A percentile compares a stretch with the other conserved stretches of the same genome.
Evolutionary conservation across 169 alveolate genomes (phyloP).

Genomic region (Plasmodium gaboni): DNA sequence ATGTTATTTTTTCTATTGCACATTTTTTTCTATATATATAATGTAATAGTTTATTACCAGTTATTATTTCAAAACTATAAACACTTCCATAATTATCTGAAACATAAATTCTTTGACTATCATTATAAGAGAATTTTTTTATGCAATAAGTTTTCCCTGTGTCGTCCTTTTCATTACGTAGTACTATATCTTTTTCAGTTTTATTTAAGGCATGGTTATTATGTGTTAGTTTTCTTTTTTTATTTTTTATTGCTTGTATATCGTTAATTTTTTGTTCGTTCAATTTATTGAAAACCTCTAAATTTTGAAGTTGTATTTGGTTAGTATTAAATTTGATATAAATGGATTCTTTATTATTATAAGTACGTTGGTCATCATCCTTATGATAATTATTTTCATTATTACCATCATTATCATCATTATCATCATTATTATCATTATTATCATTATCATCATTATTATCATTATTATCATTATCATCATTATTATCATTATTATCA

Average conservation of each 20-base stretch:
- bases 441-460: background rate
- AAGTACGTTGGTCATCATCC: background rate
- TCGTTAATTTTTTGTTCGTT: background rate
- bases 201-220: background rate
- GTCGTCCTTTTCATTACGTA: slow-evolving; percentile 19
- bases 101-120: slow-evolving; percentile 76
- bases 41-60: slow-evolving; percentile 74
- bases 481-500: background rate
- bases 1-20: slow-evolving; percentile 32
- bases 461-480: background rate
- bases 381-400: background rate
- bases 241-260: slow-evolving; percentile 3
- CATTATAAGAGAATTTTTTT: slow-evolving; percentile 40
- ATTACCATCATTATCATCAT: background rate
- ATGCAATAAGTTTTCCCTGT: slow-evolving; percentile 23
- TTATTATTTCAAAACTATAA: slow-evolving; percentile 77
- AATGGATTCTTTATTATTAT: background rate
- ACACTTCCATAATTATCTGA: slow-evolving; percentile 84
- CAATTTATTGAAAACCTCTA: too few relatives aligned
- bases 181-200: slow-evolving; percentile 45
- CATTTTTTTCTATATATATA: slow-evolving; percentile 56
- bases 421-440: background rate
- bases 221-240: background rate
- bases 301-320: background rate
- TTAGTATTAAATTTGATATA: background rate